Percentiles rank a stretch among this genome's conserved stretches.
Conservation (phyloP, 371 early-diverging fungal species). For the Rhizopus stolonifer region DNA sequence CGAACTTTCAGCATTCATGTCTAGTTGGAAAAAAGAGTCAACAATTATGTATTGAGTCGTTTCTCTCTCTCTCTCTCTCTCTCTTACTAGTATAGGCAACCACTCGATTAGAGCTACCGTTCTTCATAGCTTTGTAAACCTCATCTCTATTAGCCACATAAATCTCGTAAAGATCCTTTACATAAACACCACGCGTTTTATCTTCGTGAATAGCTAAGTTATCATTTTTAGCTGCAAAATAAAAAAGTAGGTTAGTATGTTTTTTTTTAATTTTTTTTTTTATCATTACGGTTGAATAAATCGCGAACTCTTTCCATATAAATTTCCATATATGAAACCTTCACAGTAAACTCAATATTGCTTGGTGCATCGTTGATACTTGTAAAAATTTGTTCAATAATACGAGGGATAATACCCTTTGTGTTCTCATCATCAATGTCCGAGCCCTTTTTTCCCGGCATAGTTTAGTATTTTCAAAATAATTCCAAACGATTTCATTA, state of each 20-base stretch:
- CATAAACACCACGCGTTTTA: conserved; percentile 91
- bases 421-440: conserved; percentile 88
- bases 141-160: conserved; percentile 93
- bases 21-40: conserved; percentile 27
- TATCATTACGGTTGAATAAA: conserved; percentile 81
- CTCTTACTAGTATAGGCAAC: conserved; percentile 82
- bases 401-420: conserved; percentile 94
- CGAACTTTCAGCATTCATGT: conserved; percentile 98
- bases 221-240: conserved; percentile 69
- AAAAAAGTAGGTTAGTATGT: not conserved
- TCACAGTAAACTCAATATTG: conserved; percentile 90
- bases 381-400: conserved; percentile 88
- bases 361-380: conserved; percentile 83
- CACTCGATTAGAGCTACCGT: conserved; percentile 86
- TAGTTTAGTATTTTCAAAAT: not conserved
- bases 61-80: conserved; percentile 5
- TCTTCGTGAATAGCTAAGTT: conserved; percentile 96
- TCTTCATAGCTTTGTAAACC: conserved; percentile 92
- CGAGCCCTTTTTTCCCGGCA: conserved; percentile 50
- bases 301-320: conserved; percentile 99
- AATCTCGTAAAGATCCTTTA: conserved; percentile 92
- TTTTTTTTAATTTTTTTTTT: conserved; percentile 6
- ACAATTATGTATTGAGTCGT: not conserved
- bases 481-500: not conserved
- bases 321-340: conserved; percentile 98